Base-by-base conservation (phyloP, 2,329 filamentous ascomycete species). In the Penicillium oxalicum region DNA sequence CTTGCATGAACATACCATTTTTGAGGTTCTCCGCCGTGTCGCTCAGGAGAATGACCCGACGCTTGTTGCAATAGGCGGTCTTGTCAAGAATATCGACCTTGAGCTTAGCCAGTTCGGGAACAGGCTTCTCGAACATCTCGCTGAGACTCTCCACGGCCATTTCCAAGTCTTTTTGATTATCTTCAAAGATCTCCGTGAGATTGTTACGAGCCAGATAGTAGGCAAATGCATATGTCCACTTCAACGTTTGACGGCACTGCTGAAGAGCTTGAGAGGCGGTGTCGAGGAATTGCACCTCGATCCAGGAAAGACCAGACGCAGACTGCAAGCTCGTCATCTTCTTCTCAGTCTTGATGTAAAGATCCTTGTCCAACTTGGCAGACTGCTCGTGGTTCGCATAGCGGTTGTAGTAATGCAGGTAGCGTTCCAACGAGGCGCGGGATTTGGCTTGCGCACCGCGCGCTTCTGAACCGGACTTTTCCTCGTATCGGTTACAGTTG, bases 81-180 rank as follows among this genome's bases (percentile, higher is more conserved):
- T 96, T 97, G 70, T 98, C 91, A 83, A 98, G 88, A 64, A 98
- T 98, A 57, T 96, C 91, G 5, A 95, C 89, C 74, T 96, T 97
- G 51, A 96, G 77, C 40, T 86, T 82, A 4, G 88, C 81, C 13
- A 98, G 76, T 61, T 96, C 90, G 36, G 83, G 74, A n/a, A 91
- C 88, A 0, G 91, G 89, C 74, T 95, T 96, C 77, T 98, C 93
- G 58, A 98, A 98, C 89, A 98, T 95, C 70, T 95, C 91, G n/a
- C 89, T 95, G 56, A 98, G 74, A 49, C 88, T 91, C 73, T 98
- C 93, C 0, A 97, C 93, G 0, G 93, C 91, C 83, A 98, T 87
- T 70, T 98, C 93, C 25, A 98, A 74, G 66, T 98, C 93, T 70
- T 95, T 95, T 64, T 98, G 93, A 68, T 98, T 98, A 68, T 97